Evolutionary conservation across 2,329 filamentous ascomycete species (phyloP).

Genomic region (Arthrobotrys sphaeroides): DNA sequence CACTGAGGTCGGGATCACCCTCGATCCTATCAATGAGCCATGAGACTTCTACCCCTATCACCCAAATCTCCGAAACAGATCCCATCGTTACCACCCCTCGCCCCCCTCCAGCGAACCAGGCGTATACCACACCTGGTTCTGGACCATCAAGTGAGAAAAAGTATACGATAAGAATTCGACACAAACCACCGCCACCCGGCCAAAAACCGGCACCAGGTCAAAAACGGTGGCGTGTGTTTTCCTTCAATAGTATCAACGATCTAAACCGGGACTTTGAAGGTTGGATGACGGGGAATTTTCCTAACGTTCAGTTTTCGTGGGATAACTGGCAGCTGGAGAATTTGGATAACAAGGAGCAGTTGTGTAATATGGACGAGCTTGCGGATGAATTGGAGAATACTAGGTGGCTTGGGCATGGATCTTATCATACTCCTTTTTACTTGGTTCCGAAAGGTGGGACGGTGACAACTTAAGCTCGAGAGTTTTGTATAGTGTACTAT

Average conservation of each 20-base stretch:
- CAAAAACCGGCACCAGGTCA: too few species aligned
- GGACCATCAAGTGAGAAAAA: neutral
- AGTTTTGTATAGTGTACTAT: too few species aligned
- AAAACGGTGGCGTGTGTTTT: neutral
- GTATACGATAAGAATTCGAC: neutral
- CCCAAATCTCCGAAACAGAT: constrained; percentile 2
- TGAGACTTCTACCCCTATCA: neutral
- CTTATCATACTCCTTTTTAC: neutral
- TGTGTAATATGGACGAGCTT: neutral
- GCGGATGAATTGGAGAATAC: neutral
- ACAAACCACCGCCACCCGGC: neutral
- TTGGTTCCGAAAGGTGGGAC: neutral
- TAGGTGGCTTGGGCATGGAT: neutral
- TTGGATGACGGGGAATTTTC: neutral
- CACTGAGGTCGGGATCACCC: neutral
- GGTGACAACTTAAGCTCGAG: neutral
- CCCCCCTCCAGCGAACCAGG: neutral
- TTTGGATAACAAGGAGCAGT: neutral
- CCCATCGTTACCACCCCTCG: neutral
- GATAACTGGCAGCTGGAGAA: neutral
- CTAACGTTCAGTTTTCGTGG: neutral
- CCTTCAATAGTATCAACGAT: neutral
- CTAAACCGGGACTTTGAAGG: neutral
- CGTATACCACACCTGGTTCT: neutral
- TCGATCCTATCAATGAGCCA: neutral